Base-by-base conservation (phyloP, 2,329 filamentous ascomycete genomes). In the Neocatenulostroma microsporum region DNA sequence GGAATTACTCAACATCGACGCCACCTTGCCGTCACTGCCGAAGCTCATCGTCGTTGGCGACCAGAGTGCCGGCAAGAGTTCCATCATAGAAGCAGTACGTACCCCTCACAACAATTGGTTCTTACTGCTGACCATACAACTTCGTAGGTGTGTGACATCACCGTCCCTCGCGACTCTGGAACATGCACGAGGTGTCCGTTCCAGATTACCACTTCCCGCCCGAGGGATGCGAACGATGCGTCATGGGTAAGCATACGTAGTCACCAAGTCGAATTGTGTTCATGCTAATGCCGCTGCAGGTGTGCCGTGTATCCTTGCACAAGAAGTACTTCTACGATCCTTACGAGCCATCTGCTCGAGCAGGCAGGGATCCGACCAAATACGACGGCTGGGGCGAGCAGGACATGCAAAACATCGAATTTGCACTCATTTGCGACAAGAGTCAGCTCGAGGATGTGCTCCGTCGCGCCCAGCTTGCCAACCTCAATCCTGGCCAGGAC, bases 21-120 rank as follows among this genome's bases (percentile, higher is more conserved):
- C 82, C 13, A 73, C 78, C 4, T 53, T 66, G 0, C 74, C 85
- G 0, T 74, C 76, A 0, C 65, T 94, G 0, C 85, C 87, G 0
- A 84, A 86, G 48, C 77, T 93, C 8, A 82, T 89, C 5, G 74
- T 94, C 0, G 77, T 94, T 0, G 87, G 87, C 0, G 86, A 94
- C 32, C 87, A 94, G 52, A 84, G 77, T 0, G 82, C 85, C 0
- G 88, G 87, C 0, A 94, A 94, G 55, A 86, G 80, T 8, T 47
- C 42, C 4, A 10, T 67, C 0, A 66, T 69, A 9, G 67, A 70
- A 36, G 63, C 61, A 0, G 59, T 68, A n/a, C n/a, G n/a, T n/a
- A n/a, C n/a, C n/a, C n/a, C n/a, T n/a, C n/a, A n/a, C 7, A 29
- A 17, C 34, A 21, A 17, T 24, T 27, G 7, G 23, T 31, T 21